These are phyloP conservation scores for Striga asiatica DNA, from an alignment of 257 asterid genomes.

Conservation along the genomic window DNA sequence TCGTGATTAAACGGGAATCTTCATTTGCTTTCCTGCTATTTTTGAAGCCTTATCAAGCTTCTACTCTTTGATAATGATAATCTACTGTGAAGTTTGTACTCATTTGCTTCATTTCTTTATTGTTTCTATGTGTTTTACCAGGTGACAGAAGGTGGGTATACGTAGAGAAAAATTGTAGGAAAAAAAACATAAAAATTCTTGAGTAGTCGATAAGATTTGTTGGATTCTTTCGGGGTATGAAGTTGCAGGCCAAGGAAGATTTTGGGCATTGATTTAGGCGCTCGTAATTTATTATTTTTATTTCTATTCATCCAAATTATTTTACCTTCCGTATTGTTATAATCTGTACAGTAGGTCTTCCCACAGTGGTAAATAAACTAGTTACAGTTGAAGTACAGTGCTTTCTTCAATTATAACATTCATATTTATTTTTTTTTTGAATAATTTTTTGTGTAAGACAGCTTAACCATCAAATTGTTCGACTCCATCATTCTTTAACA, in stretches of 20 bases:
- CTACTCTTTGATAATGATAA: too few relatives aligned
- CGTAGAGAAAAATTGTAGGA: not conserved
- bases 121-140: constrained; percentile 4
- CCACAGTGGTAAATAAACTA: constrained; percentile 9
- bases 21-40: not conserved
- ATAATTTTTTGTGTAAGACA: too few relatives aligned
- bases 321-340: not conserved
- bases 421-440: too few relatives aligned
- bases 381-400: not conserved
- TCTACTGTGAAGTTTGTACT: too few relatives aligned
- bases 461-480: too few relatives aligned
- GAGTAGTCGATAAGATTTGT: not conserved
- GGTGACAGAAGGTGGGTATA: too few relatives aligned
- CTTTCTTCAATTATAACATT: not conserved
- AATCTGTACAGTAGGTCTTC: constrained; percentile 35
- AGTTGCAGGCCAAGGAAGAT: not conserved
- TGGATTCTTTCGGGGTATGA: not conserved
- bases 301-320: not conserved
- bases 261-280: not conserved
- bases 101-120: not conserved
- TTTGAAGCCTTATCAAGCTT: too few relatives aligned
- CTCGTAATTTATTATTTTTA: not conserved
- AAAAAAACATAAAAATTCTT: not conserved
- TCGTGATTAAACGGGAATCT: not conserved
- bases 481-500: too few relatives aligned